Evolutionary conservation across 371 early-diverging fungal genomes (phyloP).

Genomic region (Phascolomyces articulosus): DNA sequence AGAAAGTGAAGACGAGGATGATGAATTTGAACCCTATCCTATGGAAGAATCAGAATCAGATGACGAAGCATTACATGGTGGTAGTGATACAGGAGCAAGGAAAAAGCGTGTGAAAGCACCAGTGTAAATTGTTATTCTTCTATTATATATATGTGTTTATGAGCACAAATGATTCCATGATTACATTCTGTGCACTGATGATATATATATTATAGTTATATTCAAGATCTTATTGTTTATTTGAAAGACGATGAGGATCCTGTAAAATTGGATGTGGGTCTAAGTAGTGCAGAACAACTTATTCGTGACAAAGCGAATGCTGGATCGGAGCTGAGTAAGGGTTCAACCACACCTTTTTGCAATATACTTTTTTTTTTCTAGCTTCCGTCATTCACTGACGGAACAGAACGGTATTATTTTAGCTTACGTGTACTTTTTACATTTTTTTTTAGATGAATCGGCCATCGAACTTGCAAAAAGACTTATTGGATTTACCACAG

Average conservation of each 20-base stretch:
- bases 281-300: constrained; percentile 40
- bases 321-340: constrained; percentile 47
- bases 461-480: constrained; percentile 29
- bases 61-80: constrained; percentile 25
- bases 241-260: constrained; percentile 44
- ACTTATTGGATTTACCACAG: constrained; percentile 34
- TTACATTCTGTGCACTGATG: too few relatives aligned
- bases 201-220: constrained; percentile 29
- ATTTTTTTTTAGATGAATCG: constrained; percentile 30
- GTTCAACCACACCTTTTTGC: neutral
- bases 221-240: constrained; percentile 40
- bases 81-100: neutral
- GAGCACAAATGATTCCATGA: too few relatives aligned
- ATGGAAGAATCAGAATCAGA: constrained; percentile 58
- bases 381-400: neutral
- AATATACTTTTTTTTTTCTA: too few relatives aligned
- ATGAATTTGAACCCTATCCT: constrained; percentile 49
- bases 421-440: neutral
- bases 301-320: constrained; percentile 39
- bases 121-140: constrained; percentile 8
- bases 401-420: neutral
- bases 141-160: too few relatives aligned
- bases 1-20: constrained; percentile 16
- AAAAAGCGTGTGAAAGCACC: constrained; percentile 28
- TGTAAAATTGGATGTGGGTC: constrained; percentile 43